Evolutionary conservation across 2,329 filamentous ascomycete genomes (phyloP).

Genomic region (Colletotrichum scovillei): DNA sequence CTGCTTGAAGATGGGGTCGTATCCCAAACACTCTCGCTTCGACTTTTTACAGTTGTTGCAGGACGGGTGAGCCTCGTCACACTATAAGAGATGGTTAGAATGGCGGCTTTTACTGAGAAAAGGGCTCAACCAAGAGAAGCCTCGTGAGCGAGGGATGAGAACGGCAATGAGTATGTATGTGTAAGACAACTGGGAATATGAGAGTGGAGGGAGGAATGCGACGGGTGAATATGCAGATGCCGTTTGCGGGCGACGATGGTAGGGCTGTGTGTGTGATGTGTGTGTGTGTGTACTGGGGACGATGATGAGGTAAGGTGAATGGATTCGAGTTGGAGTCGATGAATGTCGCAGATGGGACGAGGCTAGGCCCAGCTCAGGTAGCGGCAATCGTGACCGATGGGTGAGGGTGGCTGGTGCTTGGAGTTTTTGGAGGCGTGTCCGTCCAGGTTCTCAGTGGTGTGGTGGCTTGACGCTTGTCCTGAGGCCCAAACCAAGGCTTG

Average conservation of each 20-base stretch:
- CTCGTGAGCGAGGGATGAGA: background rate
- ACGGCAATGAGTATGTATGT: background rate
- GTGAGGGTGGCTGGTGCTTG: background rate
- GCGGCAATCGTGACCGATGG: background rate
- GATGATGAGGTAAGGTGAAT: conserved; percentile 23
- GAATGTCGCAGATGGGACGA: background rate
- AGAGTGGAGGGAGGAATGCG: background rate
- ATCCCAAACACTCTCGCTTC: conserved; percentile 86
- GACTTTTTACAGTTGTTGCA: conserved; percentile 93
- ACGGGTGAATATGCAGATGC: background rate
- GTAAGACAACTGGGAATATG: background rate
- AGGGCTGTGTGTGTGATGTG: background rate
- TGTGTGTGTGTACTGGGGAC: background rate
- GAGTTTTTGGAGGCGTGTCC: background rate
- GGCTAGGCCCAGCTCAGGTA: background rate
- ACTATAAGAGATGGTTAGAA: conserved; percentile 64
- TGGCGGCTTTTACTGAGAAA: background rate
- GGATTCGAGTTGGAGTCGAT: background rate
- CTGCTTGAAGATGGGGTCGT: conserved; percentile 88
- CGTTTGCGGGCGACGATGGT: background rate
- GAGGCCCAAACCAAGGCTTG: too few relatives aligned
- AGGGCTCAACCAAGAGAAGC: background rate
- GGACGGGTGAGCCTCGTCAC: conserved; percentile 93
- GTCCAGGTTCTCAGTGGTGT: too few relatives aligned
- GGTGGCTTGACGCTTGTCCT: background rate